Evolutionary conservation across 306 rosid genomes (phyloP).

Genomic region (Cyamopsis tetragonoloba): DNA sequence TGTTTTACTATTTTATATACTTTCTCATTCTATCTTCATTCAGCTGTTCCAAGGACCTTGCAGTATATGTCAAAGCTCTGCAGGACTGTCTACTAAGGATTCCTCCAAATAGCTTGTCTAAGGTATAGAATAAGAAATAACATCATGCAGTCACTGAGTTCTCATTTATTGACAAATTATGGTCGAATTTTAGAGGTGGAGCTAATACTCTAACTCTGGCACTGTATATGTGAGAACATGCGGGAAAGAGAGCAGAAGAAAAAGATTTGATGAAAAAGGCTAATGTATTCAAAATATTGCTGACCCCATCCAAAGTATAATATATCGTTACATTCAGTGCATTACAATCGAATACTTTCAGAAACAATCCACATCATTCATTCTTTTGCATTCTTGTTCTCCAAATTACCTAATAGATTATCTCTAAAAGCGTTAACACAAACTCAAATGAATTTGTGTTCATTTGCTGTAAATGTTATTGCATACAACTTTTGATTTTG

Average conservation of each 20-base stretch:
- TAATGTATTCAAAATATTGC: not conserved
- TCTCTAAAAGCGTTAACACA: not conserved
- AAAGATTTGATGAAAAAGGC: not conserved
- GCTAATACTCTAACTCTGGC: not conserved
- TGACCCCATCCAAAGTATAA: not conserved
- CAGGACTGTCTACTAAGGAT: conserved; percentile 63
- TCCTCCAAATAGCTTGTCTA: conserved; percentile 85
- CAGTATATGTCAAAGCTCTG: conserved; percentile 62
- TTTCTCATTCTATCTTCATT: conserved; percentile 21
- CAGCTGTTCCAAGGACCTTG: conserved; percentile 79
- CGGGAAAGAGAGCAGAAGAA: not conserved
- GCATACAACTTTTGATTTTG: conserved; percentile 17
- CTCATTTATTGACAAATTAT: not conserved
- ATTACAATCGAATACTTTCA: not conserved
- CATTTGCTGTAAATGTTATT: not conserved
- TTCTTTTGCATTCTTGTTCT: conserved; percentile 13
- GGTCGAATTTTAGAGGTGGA: not conserved
- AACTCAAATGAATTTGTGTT: not conserved
- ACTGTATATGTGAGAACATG: not conserved
- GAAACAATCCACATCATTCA: not conserved
- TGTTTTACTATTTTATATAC: conserved; percentile 7
- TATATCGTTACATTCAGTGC: not conserved
- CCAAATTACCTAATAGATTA: not conserved
- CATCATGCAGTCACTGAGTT: conserved; percentile 1
- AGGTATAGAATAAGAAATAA: conserved; percentile 46